Percentiles rank a stretch among this genome's conserved stretches.
Evolutionary conservation across 2,329 filamentous ascomycete genomes (phyloP).

Genomic region (Acrocalymma vagum): DNA sequence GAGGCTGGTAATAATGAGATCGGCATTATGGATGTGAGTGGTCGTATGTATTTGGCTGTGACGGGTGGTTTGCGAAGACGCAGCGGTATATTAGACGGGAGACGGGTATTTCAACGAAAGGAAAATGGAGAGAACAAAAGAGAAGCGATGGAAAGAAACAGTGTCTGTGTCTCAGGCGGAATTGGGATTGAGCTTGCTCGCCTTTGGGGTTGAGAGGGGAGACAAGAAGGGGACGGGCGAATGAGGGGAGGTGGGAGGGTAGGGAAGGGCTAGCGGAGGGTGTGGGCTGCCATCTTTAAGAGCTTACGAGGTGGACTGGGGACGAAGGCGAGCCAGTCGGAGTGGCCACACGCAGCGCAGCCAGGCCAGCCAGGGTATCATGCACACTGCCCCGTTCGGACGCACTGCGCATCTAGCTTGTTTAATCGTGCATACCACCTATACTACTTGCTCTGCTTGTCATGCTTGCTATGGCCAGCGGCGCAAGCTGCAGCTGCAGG

Average conservation of each 20-base stretch:
- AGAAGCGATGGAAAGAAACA: slow-evolving; percentile 35
- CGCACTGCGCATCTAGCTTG: slow-evolving; percentile 47
- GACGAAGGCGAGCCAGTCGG: slow-evolving; percentile 41
- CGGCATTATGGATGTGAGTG: slow-evolving; percentile 69
- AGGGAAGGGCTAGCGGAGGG: slow-evolving; percentile 48
- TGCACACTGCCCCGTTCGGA: slow-evolving; percentile 50
- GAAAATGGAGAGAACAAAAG: slow-evolving; percentile 43
- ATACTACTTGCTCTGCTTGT: too few species aligned
- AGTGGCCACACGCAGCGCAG: slow-evolving; percentile 49
- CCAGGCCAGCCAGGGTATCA: slow-evolving; percentile 42
- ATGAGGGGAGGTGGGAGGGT: slow-evolving; percentile 52
- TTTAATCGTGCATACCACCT: slow-evolving; percentile 46
- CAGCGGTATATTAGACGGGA: slow-evolving; percentile 46
- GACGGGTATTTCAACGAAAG: slow-evolving; percentile 44
- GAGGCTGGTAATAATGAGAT: slow-evolving; percentile 93
- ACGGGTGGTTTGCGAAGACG: slow-evolving; percentile 37
- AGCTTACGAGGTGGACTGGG: slow-evolving; percentile 43
- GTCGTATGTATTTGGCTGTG: too few species aligned
- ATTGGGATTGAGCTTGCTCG: slow-evolving; percentile 44
- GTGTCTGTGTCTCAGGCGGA: slow-evolving; percentile 46
- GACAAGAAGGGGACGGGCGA: slow-evolving; percentile 49
- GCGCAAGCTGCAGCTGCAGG: slow-evolving; percentile 44
- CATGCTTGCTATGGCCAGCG: too few species aligned
- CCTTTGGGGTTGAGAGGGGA: slow-evolving; percentile 45
- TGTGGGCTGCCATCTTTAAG: slow-evolving; percentile 48